Evolutionary conservation across 1,139 yeast genomes (phyloP).

Genomic region (Blastobotrys malaysiensis): DNA sequence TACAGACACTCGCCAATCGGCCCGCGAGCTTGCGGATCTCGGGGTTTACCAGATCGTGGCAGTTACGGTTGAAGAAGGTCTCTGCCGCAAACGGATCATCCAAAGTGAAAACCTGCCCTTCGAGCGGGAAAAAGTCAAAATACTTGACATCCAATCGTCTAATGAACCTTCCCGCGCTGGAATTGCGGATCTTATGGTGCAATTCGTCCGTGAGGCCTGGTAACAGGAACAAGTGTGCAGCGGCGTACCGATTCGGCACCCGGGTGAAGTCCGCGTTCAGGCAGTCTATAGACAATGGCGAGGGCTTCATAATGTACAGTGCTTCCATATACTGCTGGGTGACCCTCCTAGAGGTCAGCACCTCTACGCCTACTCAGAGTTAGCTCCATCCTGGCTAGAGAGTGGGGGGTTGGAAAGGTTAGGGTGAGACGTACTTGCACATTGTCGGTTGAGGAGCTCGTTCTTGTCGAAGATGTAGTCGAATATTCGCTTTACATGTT

Average conservation of each 20-base stretch:
- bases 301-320: slow-evolving; percentile 54
- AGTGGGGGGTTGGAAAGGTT: too few relatives aligned
- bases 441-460: slow-evolving; percentile 38
- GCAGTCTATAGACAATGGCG: slow-evolving; percentile 50
- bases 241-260: slow-evolving; percentile 50
- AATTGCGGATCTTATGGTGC: slow-evolving; percentile 23
- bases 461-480: slow-evolving; percentile 33
- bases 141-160: slow-evolving; percentile 24
- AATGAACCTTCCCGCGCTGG: slow-evolving; percentile 23
- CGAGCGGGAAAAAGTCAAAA: slow-evolving; percentile 45
- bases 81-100: slow-evolving; percentile 53
- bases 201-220: slow-evolving; percentile 40
- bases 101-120: slow-evolving; percentile 44
- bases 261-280: slow-evolving; percentile 52
- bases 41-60: slow-evolving; percentile 54
- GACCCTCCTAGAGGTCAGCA: slow-evolving; percentile 47
- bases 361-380: slow-evolving; percentile 40
- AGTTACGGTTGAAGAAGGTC: slow-evolving; percentile 62
- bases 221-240: slow-evolving; percentile 52
- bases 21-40: slow-evolving; percentile 57
- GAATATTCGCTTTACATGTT: slow-evolving; percentile 33
- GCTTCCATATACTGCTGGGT: slow-evolving; percentile 52
- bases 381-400: too few relatives aligned
- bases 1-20: slow-evolving; percentile 64
- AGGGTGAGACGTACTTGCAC: slow-evolving; percentile 23